These are phyloP conservation scores for Mycena rosella DNA, from an alignment of 768 basidiomycete genomes.

Conservation along the genomic window DNA sequence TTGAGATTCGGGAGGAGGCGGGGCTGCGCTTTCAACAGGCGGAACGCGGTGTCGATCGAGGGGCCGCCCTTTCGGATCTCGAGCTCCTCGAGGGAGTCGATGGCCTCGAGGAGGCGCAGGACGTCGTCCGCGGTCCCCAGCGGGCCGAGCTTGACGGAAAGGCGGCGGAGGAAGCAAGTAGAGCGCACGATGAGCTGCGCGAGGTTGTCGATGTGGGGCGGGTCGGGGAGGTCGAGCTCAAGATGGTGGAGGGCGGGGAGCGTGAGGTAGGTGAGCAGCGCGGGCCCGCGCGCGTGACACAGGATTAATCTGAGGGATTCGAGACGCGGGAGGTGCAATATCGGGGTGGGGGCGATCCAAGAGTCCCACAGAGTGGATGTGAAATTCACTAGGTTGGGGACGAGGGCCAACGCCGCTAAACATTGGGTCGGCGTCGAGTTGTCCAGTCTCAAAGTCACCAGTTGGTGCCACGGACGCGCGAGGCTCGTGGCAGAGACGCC, in stretches of 20 bases:
- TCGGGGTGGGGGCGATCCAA: neutral
- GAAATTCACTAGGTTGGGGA: slow-evolving; percentile 1
- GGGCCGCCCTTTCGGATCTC: slow-evolving; percentile 1
- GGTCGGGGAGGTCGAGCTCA: slow-evolving; percentile 1
- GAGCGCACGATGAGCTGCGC: slow-evolving; percentile 2
- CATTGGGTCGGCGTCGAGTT: neutral
- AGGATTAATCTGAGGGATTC: slow-evolving; percentile 7
- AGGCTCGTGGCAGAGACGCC: neutral
- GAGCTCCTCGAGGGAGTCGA: slow-evolving; percentile 23
- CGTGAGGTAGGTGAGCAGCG: slow-evolving; percentile 5
- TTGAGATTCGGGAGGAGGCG: slow-evolving; percentile 21
- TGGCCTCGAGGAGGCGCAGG: neutral
- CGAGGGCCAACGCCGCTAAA: neutral
- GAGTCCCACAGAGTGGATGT: slow-evolving; percentile 4
- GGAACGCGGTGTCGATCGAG: slow-evolving; percentile 2
- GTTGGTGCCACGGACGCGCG: slow-evolving; percentile 7
- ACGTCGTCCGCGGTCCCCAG: neutral
- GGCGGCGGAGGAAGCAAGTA: slow-evolving; percentile 17
- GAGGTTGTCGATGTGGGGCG: neutral
- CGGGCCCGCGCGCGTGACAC: slow-evolving; percentile 22
- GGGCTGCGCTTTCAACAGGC: neutral
- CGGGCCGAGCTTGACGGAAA: slow-evolving; percentile 12
- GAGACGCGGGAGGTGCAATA: slow-evolving; percentile 4
- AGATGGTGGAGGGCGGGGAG: slow-evolving; percentile 18
- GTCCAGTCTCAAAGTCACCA: slow-evolving; percentile 14